Evolutionary conservation across 345 rosid genomes (phyloP), one percentile per base, ranked within the genome.

Genomic region (Hevea brasiliensis): DNA sequence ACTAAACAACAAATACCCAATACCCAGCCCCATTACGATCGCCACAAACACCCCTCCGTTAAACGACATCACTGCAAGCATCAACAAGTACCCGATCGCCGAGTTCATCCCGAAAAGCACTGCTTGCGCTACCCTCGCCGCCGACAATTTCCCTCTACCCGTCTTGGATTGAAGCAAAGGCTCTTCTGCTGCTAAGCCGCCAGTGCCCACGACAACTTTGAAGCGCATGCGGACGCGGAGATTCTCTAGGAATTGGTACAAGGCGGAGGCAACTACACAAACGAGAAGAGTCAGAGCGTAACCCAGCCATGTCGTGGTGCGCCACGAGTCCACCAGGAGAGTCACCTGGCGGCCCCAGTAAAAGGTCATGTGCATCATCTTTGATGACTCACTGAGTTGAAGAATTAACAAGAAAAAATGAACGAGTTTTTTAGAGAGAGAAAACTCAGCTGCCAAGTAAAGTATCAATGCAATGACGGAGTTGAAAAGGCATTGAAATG

Each of bases 301-400:
- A 64, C 75, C 71, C 8, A 69, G 76, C 89, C 89, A 89, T 45
- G 94, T 84, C 57, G 84, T 81, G 17, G 98, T 91, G 67, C 61
- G 78, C 96, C 98, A 91, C 53, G 79, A 84, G 77, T 79, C 85
- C 80, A 93, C 64, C 62, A 93, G 87, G 74, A 93, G 78, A 11
- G 92, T 90, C 1, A 92, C 97, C 63, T 84, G 56, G 62, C 77
- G 78, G 56, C 94, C 78, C 98, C 98, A 91, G 80, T 91, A 93
- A 20, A 93, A 77, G 61, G 97, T 93, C 98, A 89, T 93, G 88
- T 90, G 98, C 96, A 92, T 94, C 98, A 94, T 93, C 59, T 61
- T 85, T 18, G 24, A 3, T 14, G 42, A 23, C 20, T 66, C 67
- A 1, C 37, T 17, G 56, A 24, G 40, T 42, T 58, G 15, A 32